Evolutionary conservation across 208 protist genomes (phyloP).

Genomic region (Wallacemonas sp.): DNA sequence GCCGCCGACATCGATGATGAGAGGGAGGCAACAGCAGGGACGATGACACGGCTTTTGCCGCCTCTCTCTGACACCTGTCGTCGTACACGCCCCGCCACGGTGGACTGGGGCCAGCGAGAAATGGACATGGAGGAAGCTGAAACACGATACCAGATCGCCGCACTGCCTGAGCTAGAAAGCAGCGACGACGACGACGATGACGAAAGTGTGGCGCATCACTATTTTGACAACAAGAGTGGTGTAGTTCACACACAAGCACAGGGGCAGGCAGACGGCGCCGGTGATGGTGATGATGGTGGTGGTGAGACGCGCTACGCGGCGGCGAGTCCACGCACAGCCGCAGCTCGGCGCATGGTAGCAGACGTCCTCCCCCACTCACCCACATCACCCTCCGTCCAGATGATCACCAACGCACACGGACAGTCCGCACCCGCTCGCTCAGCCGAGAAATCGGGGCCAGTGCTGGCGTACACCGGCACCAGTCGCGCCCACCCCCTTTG

Average conservation of each 20-base stretch:
- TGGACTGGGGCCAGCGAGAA: constrained; percentile 6
- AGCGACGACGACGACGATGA: constrained; percentile 12
- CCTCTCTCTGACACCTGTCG: background rate
- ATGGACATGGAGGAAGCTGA: constrained; percentile 5
- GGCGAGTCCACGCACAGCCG: background rate
- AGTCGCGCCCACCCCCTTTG: constrained; percentile 4
- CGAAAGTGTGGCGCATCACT: no score
- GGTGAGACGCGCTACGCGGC: background rate
- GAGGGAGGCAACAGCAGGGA: no score
- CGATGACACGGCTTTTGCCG: background rate
- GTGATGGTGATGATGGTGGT: background rate
- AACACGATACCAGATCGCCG: constrained; percentile 5
- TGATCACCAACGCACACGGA: no score
- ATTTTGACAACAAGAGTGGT: background rate
- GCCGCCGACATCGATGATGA: background rate
- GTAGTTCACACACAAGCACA: no score
- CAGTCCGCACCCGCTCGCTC: no score
- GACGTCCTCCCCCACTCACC: background rate
- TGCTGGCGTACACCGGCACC: background rate
- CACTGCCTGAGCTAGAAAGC: background rate
- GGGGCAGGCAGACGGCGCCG: no score
- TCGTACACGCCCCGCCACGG: background rate
- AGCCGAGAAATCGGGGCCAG: no score
- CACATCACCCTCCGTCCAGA: background rate
- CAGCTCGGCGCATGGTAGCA: background rate